Base-by-base conservation (phyloP, 495 filamentous ascomycete genomes). In the Aspergillus kassunensis region DNA sequence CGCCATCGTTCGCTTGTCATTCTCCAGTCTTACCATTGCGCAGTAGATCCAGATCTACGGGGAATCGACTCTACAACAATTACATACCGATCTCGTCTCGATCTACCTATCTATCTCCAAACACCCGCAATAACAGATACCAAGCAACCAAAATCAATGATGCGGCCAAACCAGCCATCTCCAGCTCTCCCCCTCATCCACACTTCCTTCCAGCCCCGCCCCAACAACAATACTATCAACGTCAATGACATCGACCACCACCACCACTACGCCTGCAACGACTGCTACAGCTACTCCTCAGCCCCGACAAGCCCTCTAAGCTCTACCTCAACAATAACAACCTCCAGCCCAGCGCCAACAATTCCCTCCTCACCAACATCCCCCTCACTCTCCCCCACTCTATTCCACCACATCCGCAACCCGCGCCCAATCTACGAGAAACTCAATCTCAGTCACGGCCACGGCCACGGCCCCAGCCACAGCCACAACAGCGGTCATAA, bases 361-460 rank as follows among this genome's bases (percentile, higher is more conserved):
- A 18, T 46, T 5, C 27, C 43, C 37, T 60, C 63, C 7, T 65
- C 62, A 24, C 58, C 66, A 55, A 57, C 58, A 37, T 65, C 68
- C 4, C 60, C 62, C 35, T 67, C 10, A 53, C 65, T 19, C 62
- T 70, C 53, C 44, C 71, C 12, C 46, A 73, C 18, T 65, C 30
- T 23, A 24, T 33, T 33, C 37, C 18, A 23, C 8, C 44, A 34
- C 11, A 23, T 45, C 16, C 43, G 43, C 16, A 19, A 6, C 12
- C 30, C 30, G 18, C 44, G 19, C 1, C 30, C 30, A 3, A 46
- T 46, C n/a, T 21, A 25, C 18, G 24, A 34, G 29, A 29, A 67
- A 51, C 49, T 56, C 53, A 36, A 72, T 58, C 33, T 69, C 71
- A 24, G 66, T 52, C 29, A 31, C 18, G 18, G 3, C 18, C 37